phyloP scores from a whole-genome alignment of 345 rosid genomes.

The Xanthoceras sorbifolium region DNA sequence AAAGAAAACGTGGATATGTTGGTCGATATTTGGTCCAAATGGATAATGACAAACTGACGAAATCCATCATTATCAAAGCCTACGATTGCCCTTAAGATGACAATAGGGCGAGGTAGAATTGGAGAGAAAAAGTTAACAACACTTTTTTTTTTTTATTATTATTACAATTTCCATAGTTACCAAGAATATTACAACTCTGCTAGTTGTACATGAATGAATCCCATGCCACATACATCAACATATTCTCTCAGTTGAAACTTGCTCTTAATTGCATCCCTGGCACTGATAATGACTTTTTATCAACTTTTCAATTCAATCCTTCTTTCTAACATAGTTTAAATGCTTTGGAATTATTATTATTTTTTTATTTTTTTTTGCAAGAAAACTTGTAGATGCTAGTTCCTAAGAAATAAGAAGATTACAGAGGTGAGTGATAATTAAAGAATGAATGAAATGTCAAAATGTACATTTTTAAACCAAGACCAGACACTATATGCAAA shows the following conservation, averaged over 20 bases:
- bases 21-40: background rate
- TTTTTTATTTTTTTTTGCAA: no score
- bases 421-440: background rate
- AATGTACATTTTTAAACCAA: background rate
- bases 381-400: background rate
- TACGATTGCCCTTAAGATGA: background rate
- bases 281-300: background rate
- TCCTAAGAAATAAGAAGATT: background rate
- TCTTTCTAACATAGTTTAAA: background rate
- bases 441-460: slow-evolving; percentile 26
- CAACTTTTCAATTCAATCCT: no score
- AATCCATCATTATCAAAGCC: background rate
- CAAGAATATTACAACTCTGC: background rate
- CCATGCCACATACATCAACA: background rate
- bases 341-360: background rate
- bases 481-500: background rate
- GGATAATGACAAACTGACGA: background rate
- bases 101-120: background rate
- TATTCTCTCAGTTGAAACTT: background rate
- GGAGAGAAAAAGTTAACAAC: background rate
- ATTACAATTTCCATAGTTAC: background rate
- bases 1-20: no score
- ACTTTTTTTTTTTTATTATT: no score
- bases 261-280: background rate
- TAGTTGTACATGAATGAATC: background rate